These are phyloP conservation scores for Cystobasidium tubakii DNA, from an alignment of 768 basidiomycete species.

Conservation along the genomic window DNA sequence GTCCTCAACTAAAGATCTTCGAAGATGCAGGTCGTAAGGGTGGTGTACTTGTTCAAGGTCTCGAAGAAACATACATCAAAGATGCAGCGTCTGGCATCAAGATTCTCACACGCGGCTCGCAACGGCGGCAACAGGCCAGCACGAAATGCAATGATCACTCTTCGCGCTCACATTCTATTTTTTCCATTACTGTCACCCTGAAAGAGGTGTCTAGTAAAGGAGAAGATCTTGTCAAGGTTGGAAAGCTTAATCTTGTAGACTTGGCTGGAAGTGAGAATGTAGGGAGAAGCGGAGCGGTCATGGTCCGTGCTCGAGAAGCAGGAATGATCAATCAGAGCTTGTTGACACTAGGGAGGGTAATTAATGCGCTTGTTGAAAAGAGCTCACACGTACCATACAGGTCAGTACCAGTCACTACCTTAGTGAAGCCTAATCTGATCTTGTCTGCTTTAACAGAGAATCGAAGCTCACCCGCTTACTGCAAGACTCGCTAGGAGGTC, in stretches of 20 bases:
- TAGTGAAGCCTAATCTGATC: background rate
- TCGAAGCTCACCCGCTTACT: conserved; percentile 94
- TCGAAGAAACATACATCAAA: conserved; percentile 81
- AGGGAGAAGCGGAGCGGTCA: conserved; percentile 87
- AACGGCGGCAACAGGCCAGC: conserved; percentile 83
- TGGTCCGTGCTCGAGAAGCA: conserved; percentile 88
- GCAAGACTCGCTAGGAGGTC: conserved; percentile 97
- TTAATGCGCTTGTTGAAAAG: conserved; percentile 83
- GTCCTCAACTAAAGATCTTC: conserved; percentile 71
- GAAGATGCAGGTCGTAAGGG: conserved; percentile 79
- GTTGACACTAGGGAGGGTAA: conserved; percentile 91
- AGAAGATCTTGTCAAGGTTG: conserved; percentile 83
- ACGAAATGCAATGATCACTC: conserved; percentile 96
- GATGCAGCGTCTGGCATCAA: conserved; percentile 74
- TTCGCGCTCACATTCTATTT: conserved; percentile 88
- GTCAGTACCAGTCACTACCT: conserved; percentile 49
- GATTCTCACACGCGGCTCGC: conserved; percentile 79
- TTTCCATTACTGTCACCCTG: conserved; percentile 88
- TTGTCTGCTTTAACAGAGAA: conserved; percentile 58
- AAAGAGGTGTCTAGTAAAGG: conserved; percentile 59
- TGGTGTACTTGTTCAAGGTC: conserved; percentile 82
- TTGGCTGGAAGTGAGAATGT: conserved; percentile 97
- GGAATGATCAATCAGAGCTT: conserved; percentile 98
- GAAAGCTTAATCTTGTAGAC: conserved; percentile 95
- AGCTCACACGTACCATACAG: conserved; percentile 83